Conservation (phyloP, 768 basidiomycete genomes). For the Pleurotus platypus region DNA sequence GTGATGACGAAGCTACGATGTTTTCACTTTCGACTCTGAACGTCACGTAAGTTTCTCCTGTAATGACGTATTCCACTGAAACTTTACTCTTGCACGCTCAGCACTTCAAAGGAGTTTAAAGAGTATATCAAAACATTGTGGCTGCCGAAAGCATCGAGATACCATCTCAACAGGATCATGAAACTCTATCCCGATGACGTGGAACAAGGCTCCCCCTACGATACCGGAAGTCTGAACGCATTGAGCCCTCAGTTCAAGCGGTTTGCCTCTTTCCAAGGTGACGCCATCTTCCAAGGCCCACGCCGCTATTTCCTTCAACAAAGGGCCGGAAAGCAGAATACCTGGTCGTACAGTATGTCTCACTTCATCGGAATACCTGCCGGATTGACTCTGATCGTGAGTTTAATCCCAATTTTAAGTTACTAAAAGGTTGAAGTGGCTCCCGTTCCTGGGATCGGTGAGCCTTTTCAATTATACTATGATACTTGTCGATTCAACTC, state of each 20-base stretch:
- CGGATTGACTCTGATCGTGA: background rate
- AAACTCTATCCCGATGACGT: slow-evolving; percentile 35
- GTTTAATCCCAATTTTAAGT: slow-evolving; percentile 17
- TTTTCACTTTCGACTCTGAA: slow-evolving; percentile 22
- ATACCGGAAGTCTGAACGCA: slow-evolving; percentile 36
- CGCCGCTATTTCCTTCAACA: slow-evolving; percentile 45
- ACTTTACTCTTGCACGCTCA: too few species aligned
- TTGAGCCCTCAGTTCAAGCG: slow-evolving; percentile 48
- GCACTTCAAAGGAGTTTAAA: slow-evolving; percentile 18
- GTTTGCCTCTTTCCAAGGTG: slow-evolving; percentile 46
- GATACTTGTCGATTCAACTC: background rate
- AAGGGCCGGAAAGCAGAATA: slow-evolving; percentile 32
- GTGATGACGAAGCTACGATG: slow-evolving; percentile 41
- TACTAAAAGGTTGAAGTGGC: slow-evolving; percentile 26
- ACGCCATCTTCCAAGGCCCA: slow-evolving; percentile 47
- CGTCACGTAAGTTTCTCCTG: slow-evolving; percentile 21
- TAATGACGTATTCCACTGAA: slow-evolving; percentile 14
- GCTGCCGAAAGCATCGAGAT: slow-evolving; percentile 22
- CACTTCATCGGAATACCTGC: background rate
- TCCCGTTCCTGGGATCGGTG: slow-evolving; percentile 30
- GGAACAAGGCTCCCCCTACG: slow-evolving; percentile 48
- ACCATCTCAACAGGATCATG: slow-evolving; percentile 25
- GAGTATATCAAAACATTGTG: slow-evolving; percentile 25
- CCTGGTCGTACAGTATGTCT: slow-evolving; percentile 29
- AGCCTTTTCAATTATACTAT: slow-evolving; percentile 8